phyloP scores from a whole-genome alignment of 1,284 basidiomycete species.

The Ganoderma sinense region DNA sequence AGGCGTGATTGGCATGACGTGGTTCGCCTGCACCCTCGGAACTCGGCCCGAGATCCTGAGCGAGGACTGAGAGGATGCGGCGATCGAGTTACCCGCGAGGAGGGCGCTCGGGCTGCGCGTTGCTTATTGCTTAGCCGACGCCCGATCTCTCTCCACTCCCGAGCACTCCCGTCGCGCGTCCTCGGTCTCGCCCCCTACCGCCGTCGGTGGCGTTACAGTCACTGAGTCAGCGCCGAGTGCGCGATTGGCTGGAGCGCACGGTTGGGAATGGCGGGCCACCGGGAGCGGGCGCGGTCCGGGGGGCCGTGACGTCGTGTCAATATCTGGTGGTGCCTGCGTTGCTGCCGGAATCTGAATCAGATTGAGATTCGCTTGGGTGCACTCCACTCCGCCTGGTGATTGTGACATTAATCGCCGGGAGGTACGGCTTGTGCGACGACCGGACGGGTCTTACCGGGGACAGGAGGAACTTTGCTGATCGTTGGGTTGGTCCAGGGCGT shows the following conservation, averaged over 20 bases:
- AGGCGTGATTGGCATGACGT: too few species aligned
- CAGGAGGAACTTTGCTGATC: background rate
- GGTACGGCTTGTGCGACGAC: background rate
- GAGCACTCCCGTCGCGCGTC: too few species aligned
- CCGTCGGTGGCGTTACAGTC: background rate
- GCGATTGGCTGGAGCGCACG: background rate
- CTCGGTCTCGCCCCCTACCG: background rate
- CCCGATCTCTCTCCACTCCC: background rate
- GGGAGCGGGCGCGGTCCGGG: background rate
- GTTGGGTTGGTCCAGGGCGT: background rate
- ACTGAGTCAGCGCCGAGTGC: too few species aligned
- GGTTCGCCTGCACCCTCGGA: background rate
- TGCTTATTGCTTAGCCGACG: conserved; percentile 6
- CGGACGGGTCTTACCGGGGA: background rate
- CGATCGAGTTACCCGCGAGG: conserved; percentile 16
- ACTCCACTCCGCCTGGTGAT: background rate
- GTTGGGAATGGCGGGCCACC: background rate
- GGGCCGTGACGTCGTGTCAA: background rate
- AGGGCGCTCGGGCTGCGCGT: background rate
- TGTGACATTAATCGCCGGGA: background rate
- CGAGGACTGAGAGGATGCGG: background rate
- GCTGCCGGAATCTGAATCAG: too few species aligned
- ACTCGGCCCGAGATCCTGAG: conserved; percentile 18
- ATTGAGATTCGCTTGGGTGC: background rate
- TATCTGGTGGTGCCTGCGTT: too few species aligned